phyloP scores from a whole-genome alignment of 257 asterid species.

The Petrea volubilis region DNA sequence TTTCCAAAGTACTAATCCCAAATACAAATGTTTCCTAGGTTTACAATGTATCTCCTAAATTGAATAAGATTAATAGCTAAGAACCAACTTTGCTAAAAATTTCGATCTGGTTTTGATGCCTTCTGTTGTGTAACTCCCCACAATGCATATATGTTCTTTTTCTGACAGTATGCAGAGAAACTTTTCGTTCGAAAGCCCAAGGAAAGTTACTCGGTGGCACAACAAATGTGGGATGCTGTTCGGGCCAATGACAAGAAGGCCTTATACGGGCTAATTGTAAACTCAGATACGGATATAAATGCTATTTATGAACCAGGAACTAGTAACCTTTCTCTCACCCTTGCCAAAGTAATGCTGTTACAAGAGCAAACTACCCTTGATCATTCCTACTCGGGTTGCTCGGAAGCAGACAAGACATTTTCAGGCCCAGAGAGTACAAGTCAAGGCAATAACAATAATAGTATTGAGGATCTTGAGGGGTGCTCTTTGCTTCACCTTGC shows the following conservation, averaged over 20 bases:
- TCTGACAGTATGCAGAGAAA: constrained; percentile 88
- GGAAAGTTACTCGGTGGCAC: constrained; percentile 59
- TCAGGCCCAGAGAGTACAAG: constrained; percentile 45
- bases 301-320: constrained; percentile 48
- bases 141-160: constrained; percentile 5
- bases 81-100: not conserved
- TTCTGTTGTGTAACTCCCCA: constrained; percentile 4
- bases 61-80: not conserved
- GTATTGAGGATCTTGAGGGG: constrained; percentile 51
- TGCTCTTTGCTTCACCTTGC: constrained; percentile 90
- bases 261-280: constrained; percentile 72
- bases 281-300: constrained; percentile 75
- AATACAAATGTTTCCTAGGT: not conserved
- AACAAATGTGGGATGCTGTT: constrained; percentile 90
- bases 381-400: constrained; percentile 47
- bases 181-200: constrained; percentile 69
- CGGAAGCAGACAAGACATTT: constrained; percentile 41
- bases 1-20: no score
- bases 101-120: not conserved
- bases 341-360: constrained; percentile 85
- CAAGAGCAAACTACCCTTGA: constrained; percentile 64
- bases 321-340: constrained; percentile 70
- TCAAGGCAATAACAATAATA: constrained; percentile 26
- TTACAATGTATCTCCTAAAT: not conserved
- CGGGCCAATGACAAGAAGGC: constrained; percentile 81